Evolutionary conservation across 129 eudicot species (phyloP).

Genomic region (Chrysanthemum makinoi): DNA sequence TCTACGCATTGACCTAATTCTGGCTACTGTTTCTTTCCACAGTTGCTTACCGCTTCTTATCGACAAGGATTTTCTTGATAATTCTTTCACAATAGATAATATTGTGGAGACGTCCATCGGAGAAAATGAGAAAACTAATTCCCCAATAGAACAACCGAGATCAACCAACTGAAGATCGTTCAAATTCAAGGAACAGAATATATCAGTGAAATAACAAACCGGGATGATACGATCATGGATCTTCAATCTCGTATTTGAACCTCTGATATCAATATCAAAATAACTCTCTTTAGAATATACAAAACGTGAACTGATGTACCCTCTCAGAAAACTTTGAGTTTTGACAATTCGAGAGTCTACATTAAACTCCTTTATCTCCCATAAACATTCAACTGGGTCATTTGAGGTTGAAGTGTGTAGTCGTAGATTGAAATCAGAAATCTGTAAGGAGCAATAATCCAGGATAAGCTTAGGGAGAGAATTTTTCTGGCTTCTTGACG

Average conservation of each 20-base stretch:
- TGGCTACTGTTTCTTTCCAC: constrained; percentile 70
- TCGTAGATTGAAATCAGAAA: constrained; percentile 48
- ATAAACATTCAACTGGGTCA: constrained; percentile 41
- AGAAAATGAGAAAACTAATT: constrained; percentile 55
- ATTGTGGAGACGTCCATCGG: constrained; percentile 55
- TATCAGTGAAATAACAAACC: constrained; percentile 44
- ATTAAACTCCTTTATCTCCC: constrained; percentile 46
- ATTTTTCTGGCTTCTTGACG: constrained; percentile 42
- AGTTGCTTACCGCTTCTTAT: constrained; percentile 75
- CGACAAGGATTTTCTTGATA: constrained; percentile 32
- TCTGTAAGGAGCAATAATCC: constrained; percentile 56
- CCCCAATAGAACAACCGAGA: constrained; percentile 44
- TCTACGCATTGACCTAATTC: constrained; percentile 45
- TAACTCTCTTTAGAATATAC: constrained; percentile 44
- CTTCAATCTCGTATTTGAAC: constrained; percentile 47
- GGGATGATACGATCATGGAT: constrained; percentile 34
- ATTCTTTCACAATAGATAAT: constrained; percentile 31
- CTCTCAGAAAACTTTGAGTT: constrained; percentile 45
- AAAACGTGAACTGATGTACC: constrained; percentile 52
- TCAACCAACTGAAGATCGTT: constrained; percentile 54
- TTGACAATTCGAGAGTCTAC: constrained; percentile 36
- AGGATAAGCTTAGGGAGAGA: constrained; percentile 47
- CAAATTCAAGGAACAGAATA: constrained; percentile 40
- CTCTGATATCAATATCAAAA: constrained; percentile 46
- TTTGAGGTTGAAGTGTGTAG: constrained; percentile 48